Evolutionary conservation across 306 rosid species (phyloP).

Genomic region (Rosa persica): DNA sequence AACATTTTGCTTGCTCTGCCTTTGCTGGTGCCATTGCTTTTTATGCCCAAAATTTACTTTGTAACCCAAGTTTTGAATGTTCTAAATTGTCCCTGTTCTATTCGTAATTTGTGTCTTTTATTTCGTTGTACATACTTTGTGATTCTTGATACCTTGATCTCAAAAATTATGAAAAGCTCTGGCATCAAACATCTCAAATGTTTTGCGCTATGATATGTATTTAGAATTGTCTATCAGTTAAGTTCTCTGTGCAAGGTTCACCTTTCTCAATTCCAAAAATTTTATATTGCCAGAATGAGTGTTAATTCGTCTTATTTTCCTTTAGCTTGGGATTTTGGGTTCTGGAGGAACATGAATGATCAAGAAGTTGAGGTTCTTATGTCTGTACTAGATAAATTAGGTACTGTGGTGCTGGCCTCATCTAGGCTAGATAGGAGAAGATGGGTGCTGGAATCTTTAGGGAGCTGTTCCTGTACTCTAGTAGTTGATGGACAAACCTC

Average conservation of each 20-base stretch:
- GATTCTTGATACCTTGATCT: background rate
- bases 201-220: background rate
- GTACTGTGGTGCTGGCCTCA: background rate
- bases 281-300: background rate
- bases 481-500: background rate
- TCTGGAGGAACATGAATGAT: background rate
- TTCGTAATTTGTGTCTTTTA: background rate
- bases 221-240: background rate
- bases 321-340: background rate
- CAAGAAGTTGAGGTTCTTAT: background rate
- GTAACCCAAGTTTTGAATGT: background rate
- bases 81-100: background rate
- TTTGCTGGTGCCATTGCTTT: background rate
- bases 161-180: background rate
- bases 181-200: background rate
- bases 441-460: background rate
- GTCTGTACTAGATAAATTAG: background rate
- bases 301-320: background rate
- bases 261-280: background rate
- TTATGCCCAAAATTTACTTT: conserved; percentile 2
- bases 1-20: background rate
- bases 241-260: background rate
- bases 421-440: background rate
- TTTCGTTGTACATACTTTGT: background rate
- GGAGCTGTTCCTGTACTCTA: background rate